Evolutionary conservation across 768 basidiomycete species (phyloP).

Genomic region (Jaapia argillacea): DNA sequence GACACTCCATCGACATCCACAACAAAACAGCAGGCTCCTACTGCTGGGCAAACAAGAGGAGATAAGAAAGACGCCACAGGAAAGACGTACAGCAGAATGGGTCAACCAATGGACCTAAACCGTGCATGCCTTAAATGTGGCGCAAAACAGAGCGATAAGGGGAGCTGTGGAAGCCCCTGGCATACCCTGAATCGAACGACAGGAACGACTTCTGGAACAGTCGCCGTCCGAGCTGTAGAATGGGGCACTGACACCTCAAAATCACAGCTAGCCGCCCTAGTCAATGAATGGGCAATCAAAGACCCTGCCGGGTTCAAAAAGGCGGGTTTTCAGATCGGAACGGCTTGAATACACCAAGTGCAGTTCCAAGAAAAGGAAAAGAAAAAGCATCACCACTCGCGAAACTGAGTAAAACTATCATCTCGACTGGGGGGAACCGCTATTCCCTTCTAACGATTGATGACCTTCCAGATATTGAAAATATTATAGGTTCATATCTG

Average conservation of each 20-base stretch:
- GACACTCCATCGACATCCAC: no score
- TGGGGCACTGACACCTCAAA: background rate
- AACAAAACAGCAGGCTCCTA: no score
- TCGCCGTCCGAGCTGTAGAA: background rate
- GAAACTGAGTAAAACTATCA: no score
- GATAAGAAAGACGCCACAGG: slow-evolving; percentile 6
- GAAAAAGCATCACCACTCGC: no score
- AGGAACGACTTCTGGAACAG: background rate
- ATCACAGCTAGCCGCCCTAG: background rate
- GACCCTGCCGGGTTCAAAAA: slow-evolving; percentile 5
- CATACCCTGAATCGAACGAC: background rate
- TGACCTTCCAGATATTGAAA: no score
- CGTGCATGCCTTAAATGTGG: slow-evolving; percentile 1
- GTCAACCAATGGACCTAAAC: slow-evolving; percentile 12
- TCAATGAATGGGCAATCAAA: slow-evolving; percentile 1
- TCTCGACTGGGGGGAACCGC: no score
- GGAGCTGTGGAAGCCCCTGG: slow-evolving; percentile 6
- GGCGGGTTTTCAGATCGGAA: slow-evolving; percentile 6
- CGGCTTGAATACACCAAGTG: slow-evolving; percentile 2
- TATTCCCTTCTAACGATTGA: no score
- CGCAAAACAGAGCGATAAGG: slow-evolving; percentile 4
- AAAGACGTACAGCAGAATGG: slow-evolving; percentile 6
- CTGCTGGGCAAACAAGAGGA: no score
- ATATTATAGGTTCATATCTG: no score
- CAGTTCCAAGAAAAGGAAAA: no score